Evolutionary conservation across 805 yeast species (phyloP).

Genomic region (Lipomyces oligophaga): DNA sequence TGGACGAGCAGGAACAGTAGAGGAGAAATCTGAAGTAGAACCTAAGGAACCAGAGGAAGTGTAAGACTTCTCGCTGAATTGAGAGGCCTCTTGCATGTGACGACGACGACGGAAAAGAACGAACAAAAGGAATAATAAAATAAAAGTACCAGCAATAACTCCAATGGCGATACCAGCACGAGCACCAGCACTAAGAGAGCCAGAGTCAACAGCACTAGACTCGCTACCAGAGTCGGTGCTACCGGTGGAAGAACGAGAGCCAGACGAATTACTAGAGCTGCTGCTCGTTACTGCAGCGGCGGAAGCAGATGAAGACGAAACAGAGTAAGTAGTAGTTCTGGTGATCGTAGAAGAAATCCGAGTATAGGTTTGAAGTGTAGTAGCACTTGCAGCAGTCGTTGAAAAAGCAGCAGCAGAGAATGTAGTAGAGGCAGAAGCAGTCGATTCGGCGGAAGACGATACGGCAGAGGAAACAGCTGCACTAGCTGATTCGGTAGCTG

Average conservation of each 20-base stretch:
- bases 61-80: constrained; percentile 2
- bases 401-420: background rate
- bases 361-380: background rate
- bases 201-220: constrained; percentile 1
- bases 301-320: constrained; percentile 71
- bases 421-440: constrained; percentile 1
- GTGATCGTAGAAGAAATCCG: background rate
- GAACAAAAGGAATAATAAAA: constrained; percentile 15
- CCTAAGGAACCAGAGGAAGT: background rate
- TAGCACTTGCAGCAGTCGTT: background rate
- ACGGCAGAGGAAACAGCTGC: constrained; percentile 3
- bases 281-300: constrained; percentile 32
- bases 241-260: constrained; percentile 46
- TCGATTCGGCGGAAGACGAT: constrained; percentile 2
- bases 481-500: constrained; percentile 3
- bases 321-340: constrained; percentile 43
- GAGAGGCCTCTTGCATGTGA: constrained; percentile 1
- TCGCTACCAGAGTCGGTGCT: constrained; percentile 55
- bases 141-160: constrained; percentile 16
- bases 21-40: no score
- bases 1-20: background rate
- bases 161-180: constrained; percentile 28
- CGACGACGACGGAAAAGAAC: constrained; percentile 19
- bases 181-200: constrained; percentile 23
- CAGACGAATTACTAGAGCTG: background rate